Conservation (phyloP, 2,329 filamentous ascomycete species). For the Myrmaecium sp. region DNA sequence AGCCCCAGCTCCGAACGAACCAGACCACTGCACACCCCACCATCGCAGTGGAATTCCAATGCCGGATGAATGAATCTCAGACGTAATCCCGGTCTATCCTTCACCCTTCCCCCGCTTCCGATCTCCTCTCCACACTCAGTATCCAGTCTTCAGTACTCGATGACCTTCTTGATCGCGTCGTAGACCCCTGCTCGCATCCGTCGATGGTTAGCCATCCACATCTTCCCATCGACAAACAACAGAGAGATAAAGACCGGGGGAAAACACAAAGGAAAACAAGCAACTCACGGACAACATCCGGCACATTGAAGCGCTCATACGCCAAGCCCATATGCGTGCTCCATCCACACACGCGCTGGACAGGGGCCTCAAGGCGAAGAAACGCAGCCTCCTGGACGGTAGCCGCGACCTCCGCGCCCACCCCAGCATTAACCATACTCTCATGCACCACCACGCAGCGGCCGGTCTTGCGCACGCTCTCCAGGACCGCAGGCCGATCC, state of each 20-base stretch:
- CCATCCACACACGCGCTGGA: slow-evolving; percentile 77
- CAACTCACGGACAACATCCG: slow-evolving; percentile 70
- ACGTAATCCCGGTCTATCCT: no score
- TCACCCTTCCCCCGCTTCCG: no score
- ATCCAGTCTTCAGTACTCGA: slow-evolving; percentile 23
- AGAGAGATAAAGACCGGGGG: not conserved
- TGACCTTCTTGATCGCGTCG: slow-evolving; percentile 28
- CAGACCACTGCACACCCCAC: no score
- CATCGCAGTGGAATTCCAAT: no score
- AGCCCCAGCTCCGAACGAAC: no score
- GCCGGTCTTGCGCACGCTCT: slow-evolving; percentile 76
- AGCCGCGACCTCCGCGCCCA: slow-evolving; percentile 78
- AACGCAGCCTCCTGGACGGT: slow-evolving; percentile 82
- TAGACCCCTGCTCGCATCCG: slow-evolving; percentile 23
- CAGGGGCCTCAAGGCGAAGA: slow-evolving; percentile 65
- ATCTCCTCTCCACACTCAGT: no score
- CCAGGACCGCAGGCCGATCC: slow-evolving; percentile 66
- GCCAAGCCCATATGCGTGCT: slow-evolving; percentile 65
- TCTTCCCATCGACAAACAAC: not conserved
- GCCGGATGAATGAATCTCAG: no score
- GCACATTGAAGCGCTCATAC: slow-evolving; percentile 56
- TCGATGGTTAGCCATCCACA: slow-evolving; percentile 1
- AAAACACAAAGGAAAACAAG: not conserved
- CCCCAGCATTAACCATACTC: slow-evolving; percentile 75
- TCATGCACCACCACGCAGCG: slow-evolving; percentile 80